Evolutionary conservation across 768 basidiomycete species (phyloP).

Genomic region (Flagelloscypha sp.): DNA sequence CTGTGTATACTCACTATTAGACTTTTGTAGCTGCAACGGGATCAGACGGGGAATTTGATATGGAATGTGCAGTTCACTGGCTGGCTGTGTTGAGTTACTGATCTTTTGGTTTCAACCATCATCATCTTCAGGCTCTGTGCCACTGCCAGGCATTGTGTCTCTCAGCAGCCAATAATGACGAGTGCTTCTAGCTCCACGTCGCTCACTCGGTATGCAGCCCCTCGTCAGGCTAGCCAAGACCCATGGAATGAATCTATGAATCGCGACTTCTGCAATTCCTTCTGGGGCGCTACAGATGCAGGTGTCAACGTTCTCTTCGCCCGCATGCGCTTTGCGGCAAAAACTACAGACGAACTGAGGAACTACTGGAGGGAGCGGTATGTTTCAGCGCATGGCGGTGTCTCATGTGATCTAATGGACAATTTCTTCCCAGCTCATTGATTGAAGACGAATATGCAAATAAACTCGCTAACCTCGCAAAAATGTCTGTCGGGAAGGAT

Average conservation of each 20-base stretch:
- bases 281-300: slow-evolving; percentile 10
- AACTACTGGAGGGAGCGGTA: slow-evolving; percentile 11
- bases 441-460: slow-evolving; percentile 14
- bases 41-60: too few species aligned
- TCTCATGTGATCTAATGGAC: neutral
- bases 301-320: slow-evolving; percentile 11
- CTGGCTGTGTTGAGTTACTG: too few species aligned
- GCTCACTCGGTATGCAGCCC: too few species aligned
- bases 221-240: too few species aligned
- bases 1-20: too few species aligned
- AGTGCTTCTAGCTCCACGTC: too few species aligned
- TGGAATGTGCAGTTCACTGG: too few species aligned
- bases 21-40: too few species aligned
- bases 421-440: neutral
- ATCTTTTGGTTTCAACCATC: too few species aligned
- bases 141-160: too few species aligned
- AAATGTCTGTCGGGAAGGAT: slow-evolving; percentile 9
- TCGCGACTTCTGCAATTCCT: slow-evolving; percentile 12
- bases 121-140: too few species aligned
- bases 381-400: neutral
- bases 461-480: slow-evolving; percentile 6
- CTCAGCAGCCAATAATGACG: too few species aligned
- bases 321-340: slow-evolving; percentile 8
- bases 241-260: slow-evolving; percentile 2
- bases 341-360: slow-evolving; percentile 9